Conservation (phyloP, 495 filamentous ascomycete species). For the Cenococcum geophilum region DNA sequence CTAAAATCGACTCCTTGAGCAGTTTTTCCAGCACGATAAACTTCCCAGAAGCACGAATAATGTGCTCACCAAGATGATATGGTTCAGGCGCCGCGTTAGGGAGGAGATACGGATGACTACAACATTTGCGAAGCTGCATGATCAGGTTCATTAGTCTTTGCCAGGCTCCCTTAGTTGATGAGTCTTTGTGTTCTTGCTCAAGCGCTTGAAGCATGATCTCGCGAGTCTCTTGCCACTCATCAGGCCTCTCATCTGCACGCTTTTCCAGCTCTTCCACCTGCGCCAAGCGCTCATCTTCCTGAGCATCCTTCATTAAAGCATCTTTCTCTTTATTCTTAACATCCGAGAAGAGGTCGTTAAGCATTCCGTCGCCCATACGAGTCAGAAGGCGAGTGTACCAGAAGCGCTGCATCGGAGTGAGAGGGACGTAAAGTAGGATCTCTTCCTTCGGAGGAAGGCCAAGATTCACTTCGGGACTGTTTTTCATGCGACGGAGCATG, state of each 20-base stretch:
- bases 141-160: slow-evolving; percentile 56
- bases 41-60: slow-evolving; percentile 56
- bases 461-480: slow-evolving; percentile 52
- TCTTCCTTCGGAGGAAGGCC: slow-evolving; percentile 56
- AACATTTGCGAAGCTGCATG: slow-evolving; percentile 61
- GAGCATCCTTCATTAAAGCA: slow-evolving; percentile 33
- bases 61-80: slow-evolving; percentile 46
- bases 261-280: slow-evolving; percentile 24
- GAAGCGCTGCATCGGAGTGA: slow-evolving; percentile 55
- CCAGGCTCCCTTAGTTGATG: slow-evolving; percentile 42
- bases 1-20: slow-evolving; percentile 51
- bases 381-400: slow-evolving; percentile 60
- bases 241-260: slow-evolving; percentile 30
- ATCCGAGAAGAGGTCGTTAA: slow-evolving; percentile 51
- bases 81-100: slow-evolving; percentile 48
- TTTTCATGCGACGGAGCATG: slow-evolving; percentile 61
- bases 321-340: slow-evolving; percentile 46
- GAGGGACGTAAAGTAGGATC: slow-evolving; percentile 53
- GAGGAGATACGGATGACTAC: slow-evolving; percentile 57
- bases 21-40: slow-evolving; percentile 60
- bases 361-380: slow-evolving; percentile 46
- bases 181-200: slow-evolving; percentile 39
- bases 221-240: slow-evolving; percentile 45
- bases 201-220: slow-evolving; percentile 45
- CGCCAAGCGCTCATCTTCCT: slow-evolving; percentile 21